A percentile compares a stretch with the other conserved stretches of the same genome.
phyloP scores from a whole-genome alignment of 768 basidiomycete genomes.

The Pleurotus ostreatus region DNA sequence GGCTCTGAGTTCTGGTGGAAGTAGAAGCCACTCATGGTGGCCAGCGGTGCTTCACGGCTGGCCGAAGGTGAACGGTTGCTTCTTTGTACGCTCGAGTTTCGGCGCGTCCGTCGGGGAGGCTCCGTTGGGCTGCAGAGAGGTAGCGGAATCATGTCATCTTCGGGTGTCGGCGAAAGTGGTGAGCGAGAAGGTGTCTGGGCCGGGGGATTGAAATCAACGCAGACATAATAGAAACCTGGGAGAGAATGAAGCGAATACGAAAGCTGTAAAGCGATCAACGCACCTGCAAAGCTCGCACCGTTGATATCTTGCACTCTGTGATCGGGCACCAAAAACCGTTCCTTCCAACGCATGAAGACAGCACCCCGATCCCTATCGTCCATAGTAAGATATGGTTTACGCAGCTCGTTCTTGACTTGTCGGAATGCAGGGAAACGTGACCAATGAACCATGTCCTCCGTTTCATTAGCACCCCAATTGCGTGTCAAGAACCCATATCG shows the following conservation, averaged over 20 bases:
- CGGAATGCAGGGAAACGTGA: constrained; percentile 88
- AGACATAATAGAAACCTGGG: constrained; percentile 92
- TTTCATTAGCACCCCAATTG: constrained; percentile 87
- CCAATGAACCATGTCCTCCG: constrained; percentile 95
- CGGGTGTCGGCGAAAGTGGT: constrained; percentile 15
- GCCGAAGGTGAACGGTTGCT: constrained; percentile 43
- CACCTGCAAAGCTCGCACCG: constrained; percentile 93
- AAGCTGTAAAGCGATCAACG: constrained; percentile 22
- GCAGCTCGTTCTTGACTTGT: constrained; percentile 74
- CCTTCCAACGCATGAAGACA: constrained; percentile 97
- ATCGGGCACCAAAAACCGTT: constrained; percentile 93
- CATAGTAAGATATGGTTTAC: constrained; percentile 75
- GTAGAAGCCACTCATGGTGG: constrained; percentile 88
- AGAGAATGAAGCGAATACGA: constrained; percentile 13
- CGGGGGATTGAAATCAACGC: constrained; percentile 85
- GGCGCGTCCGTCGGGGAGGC: constrained; percentile 29
- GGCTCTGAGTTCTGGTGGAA: constrained; percentile 92
- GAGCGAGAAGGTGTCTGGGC: constrained; percentile 25
- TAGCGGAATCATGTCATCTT: constrained; percentile 13
- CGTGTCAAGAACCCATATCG: constrained; percentile 89
- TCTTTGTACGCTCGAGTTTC: constrained; percentile 45
- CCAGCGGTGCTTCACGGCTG: constrained; percentile 46
- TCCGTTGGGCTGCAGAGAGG: constrained; percentile 28
- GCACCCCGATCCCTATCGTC: constrained; percentile 72
- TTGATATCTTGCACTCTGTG: constrained; percentile 91